Evolutionary conservation across 2,329 filamentous ascomycete genomes (phyloP).

Genomic region (Claviceps cyperi): DNA sequence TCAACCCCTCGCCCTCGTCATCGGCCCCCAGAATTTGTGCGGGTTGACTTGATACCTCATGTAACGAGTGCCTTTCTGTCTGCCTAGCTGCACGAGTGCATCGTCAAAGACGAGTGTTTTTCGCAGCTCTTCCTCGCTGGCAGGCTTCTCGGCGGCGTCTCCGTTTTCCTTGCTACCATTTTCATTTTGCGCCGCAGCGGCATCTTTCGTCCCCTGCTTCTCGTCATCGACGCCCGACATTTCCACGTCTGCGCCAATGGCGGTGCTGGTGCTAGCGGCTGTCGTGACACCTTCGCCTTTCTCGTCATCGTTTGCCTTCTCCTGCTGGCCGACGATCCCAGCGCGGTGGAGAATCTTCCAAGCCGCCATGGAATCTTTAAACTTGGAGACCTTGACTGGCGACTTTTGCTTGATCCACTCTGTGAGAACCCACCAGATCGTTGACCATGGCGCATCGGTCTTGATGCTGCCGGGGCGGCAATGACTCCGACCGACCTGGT

Average conservation of each 20-base stretch:
- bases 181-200: constrained; percentile 5
- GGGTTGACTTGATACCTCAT: constrained; percentile 87
- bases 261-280: background rate
- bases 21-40: constrained; percentile 83
- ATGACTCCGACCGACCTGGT: constrained; percentile 72
- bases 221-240: constrained; percentile 24
- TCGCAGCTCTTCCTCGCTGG: constrained; percentile 27
- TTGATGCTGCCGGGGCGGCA: constrained; percentile 82
- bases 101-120: constrained; percentile 64
- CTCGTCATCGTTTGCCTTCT: constrained; percentile 5
- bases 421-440: constrained; percentile 85
- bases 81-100: constrained; percentile 58
- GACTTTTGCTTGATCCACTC: constrained; percentile 77
- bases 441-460: constrained; percentile 80
- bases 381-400: constrained; percentile 58
- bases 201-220: constrained; percentile 5
- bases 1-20: constrained; percentile 39
- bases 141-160: constrained; percentile 8
- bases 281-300: background rate
- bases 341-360: constrained; percentile 46
- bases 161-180: constrained; percentile 10
- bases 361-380: constrained; percentile 57
- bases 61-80: constrained; percentile 50
- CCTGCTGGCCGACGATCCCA: constrained; percentile 21
- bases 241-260: constrained; percentile 12